Conservation (phyloP, 768 basidiomycete genomes). For the Suillus sp. region DNA sequence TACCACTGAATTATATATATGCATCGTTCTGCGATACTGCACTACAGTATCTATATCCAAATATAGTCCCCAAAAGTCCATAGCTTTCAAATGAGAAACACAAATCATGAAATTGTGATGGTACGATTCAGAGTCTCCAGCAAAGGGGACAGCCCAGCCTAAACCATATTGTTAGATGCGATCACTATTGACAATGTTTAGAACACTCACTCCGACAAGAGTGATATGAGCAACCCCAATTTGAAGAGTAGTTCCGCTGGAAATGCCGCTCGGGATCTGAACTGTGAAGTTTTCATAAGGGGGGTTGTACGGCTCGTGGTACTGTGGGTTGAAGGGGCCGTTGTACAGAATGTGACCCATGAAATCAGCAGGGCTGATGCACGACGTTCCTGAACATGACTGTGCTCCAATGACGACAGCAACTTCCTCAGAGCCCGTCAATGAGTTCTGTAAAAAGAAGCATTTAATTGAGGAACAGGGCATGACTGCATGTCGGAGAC, state of each 20-base stretch:
- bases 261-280: constrained; percentile 34
- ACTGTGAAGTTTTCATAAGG: constrained; percentile 52
- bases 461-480: neutral
- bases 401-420: constrained; percentile 47
- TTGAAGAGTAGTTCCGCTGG: constrained; percentile 36
- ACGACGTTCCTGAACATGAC: constrained; percentile 37
- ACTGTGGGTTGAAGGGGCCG: constrained; percentile 44
- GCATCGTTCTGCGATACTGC: neutral
- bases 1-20: neutral
- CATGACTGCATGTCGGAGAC: constrained; percentile 18
- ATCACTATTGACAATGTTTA: neutral
- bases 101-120: constrained; percentile 23
- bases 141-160: constrained; percentile 37
- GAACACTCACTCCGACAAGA: constrained; percentile 42
- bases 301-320: constrained; percentile 28
- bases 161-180: neutral
- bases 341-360: constrained; percentile 51
- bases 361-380: constrained; percentile 26
- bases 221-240: constrained; percentile 41
- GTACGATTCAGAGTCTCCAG: constrained; percentile 38
- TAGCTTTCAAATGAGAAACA: neutral
- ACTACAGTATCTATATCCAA: neutral
- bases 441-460: constrained; percentile 30
- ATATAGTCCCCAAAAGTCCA: neutral
- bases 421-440: constrained; percentile 45